phyloP scores from a whole-genome alignment of 2,329 filamentous ascomycete species.

The Pyricularia sp. region DNA sequence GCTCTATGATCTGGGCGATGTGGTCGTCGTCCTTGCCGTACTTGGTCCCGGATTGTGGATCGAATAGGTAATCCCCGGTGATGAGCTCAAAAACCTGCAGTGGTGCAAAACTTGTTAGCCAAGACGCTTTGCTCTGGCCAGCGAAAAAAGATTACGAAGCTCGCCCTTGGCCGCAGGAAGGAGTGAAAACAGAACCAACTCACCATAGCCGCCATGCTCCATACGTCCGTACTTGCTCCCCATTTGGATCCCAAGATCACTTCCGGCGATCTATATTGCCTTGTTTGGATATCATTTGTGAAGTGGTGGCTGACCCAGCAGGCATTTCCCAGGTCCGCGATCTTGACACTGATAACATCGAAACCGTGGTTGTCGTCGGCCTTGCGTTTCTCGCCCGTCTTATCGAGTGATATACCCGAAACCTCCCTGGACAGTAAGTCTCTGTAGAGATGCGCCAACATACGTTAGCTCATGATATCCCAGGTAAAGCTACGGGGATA shows the following conservation, averaged over 20 bases:
- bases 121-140: not conserved
- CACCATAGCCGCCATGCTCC: conserved; percentile 99
- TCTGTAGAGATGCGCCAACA: conserved; percentile 30
- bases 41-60: conserved; percentile 95
- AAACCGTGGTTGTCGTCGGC: conserved; percentile 44
- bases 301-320: conserved; percentile 99
- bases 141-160: not conserved
- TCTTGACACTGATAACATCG: conserved; percentile 95
- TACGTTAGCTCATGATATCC: not conserved
- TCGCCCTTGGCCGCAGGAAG: not conserved
- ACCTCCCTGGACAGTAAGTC: conserved; percentile 89
- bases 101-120: not conserved
- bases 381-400: conserved; percentile 55
- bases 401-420: conserved; percentile 88
- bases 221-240: conserved; percentile 98
- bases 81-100: conserved; percentile 88
- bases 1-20: conserved; percentile 96
- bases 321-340: conserved; percentile 94
- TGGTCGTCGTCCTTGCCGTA: conserved; percentile 99
- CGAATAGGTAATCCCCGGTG: conserved; percentile 96
- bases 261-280: conserved; percentile 94
- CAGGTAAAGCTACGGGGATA: not conserved
- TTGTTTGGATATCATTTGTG: conserved; percentile 97
- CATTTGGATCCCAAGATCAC: conserved; percentile 95
- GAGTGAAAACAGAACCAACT: conserved; percentile 1